Evolutionary conservation across 129 eudicot species (phyloP), one percentile per base, ranked within the genome.

Genomic region (Mikania micrantha): DNA sequence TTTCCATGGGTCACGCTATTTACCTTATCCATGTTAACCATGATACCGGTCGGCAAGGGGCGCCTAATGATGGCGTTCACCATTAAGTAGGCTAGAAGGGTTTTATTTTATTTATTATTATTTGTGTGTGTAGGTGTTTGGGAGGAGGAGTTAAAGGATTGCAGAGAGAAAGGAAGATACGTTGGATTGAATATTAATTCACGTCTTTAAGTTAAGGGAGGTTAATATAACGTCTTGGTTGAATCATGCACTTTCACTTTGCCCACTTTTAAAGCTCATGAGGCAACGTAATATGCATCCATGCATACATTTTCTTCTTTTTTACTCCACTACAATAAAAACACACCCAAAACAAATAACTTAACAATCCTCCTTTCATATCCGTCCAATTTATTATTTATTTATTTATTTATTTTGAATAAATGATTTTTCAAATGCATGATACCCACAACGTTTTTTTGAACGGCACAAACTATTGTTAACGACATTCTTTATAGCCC

Each of bases 221-320:
- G 66, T 38, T 77, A 61, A 72, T n/a, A n/a, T n/a, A n/a, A n/a
- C n/a, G n/a, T n/a, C 70, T 72, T 61, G 77, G 77, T 72, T 72
- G 77, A 72, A 62, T 62, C 63, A 48, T 40, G 35, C 77, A 69
- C 71, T 69, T 76, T 69, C 71, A 64, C 72, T 56, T 73, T 73
- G 79, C 77, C 71, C 27, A 61, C 57, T 70, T 71, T 71, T 74
- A 49, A 53, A 53, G 73, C 48, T 77, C 66, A 76, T 76, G 71
- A 67, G 62, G 72, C 82, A 72, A 77, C 74, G 74, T 73, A 78
- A 64, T 80, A 81, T 76, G 81, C 76, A 32, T 71, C 61, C 79
- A 81, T 75, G 75, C 76, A 66, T 40, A 25, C 50, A 53, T 56
- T 56, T 67, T 74, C 79, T 74, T 74, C 74, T 34, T 42, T 75